Evolutionary conservation across 306 rosid species (phyloP).

Genomic region (Cicer bijugum): DNA sequence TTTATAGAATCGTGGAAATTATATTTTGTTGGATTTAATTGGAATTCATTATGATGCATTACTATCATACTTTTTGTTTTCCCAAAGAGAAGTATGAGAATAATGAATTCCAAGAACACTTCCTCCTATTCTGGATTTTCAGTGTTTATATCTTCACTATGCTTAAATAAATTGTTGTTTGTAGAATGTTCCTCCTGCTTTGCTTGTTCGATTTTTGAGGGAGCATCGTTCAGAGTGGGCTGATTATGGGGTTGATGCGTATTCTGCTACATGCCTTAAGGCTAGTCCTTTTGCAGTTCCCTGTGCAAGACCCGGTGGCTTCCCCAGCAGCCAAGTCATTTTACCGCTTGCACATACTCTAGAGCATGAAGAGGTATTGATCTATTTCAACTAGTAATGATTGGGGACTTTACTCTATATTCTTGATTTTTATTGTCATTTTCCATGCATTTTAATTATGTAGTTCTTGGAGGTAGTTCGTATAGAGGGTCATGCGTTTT

Average conservation of each 20-base stretch:
- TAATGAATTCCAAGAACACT: neutral
- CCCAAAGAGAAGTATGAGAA: no score
- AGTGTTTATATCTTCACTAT: neutral
- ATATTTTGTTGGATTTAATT: neutral
- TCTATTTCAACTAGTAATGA: no score
- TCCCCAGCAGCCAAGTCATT: constrained; percentile 88
- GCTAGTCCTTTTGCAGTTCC: constrained; percentile 89
- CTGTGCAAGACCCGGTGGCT: constrained; percentile 83
- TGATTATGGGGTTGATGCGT: constrained; percentile 93
- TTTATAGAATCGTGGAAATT: neutral
- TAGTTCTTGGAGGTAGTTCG: constrained; percentile 97
- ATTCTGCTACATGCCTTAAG: constrained; percentile 85
- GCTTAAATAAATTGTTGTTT: neutral
- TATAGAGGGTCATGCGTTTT: constrained; percentile 92
- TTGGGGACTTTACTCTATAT: no score
- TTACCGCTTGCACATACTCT: constrained; percentile 90
- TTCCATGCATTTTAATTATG: constrained; percentile 26
- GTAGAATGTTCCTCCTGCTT: constrained; percentile 96
- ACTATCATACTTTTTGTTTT: no score
- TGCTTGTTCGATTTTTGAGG: constrained; percentile 93
- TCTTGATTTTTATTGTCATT: neutral
- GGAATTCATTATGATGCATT: neutral
- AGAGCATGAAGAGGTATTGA: constrained; percentile 87
- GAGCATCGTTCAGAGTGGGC: constrained; percentile 99
- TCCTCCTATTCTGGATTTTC: neutral